A percentile compares a stretch with the other conserved stretches of the same genome.
These are phyloP conservation scores for Chaetomium tenue DNA, from an alignment of 495 filamentous ascomycete species.

Conservation along the genomic window DNA sequence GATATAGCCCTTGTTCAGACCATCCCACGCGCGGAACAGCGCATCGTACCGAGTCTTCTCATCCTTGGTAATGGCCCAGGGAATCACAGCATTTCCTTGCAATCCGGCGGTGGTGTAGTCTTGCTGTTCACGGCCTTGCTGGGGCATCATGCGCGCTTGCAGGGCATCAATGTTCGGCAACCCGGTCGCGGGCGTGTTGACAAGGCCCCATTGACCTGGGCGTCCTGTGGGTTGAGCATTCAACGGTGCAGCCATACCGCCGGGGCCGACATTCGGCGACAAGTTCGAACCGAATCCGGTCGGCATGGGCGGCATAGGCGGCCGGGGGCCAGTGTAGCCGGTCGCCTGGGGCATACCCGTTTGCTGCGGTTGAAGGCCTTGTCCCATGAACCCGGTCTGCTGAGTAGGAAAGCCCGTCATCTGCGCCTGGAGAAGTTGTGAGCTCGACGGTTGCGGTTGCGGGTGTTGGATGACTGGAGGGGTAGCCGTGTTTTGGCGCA, in stretches of 20 bases:
- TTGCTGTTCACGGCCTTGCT: slow-evolving; percentile 86
- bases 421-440: slow-evolving; percentile 68
- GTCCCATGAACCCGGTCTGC: slow-evolving; percentile 46
- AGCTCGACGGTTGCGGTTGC: slow-evolving; percentile 75
- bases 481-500: slow-evolving; percentile 60
- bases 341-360: slow-evolving; percentile 59
- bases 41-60: slow-evolving; percentile 98
- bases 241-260: slow-evolving; percentile 57
- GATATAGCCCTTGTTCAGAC: slow-evolving; percentile 88
- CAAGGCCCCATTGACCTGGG: slow-evolving; percentile 97
- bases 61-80: slow-evolving; percentile 98
- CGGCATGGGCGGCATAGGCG: slow-evolving; percentile 94
- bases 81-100: slow-evolving; percentile 89
- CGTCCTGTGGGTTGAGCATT: slow-evolving; percentile 92
- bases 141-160: slow-evolving; percentile 97
- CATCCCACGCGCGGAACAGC: slow-evolving; percentile 96
- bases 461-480: slow-evolving; percentile 81
- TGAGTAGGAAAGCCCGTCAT: slow-evolving; percentile 72
- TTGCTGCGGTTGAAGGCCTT: slow-evolving; percentile 57
- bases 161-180: slow-evolving; percentile 91
- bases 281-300: slow-evolving; percentile 69
- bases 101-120: slow-evolving; percentile 80
- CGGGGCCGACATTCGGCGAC: slow-evolving; percentile 59
- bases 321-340: slow-evolving; percentile 71
- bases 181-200: slow-evolving; percentile 87